Evolutionary conservation across 805 yeast species (phyloP).

Genomic region (Metschnikowia corniflorae): DNA sequence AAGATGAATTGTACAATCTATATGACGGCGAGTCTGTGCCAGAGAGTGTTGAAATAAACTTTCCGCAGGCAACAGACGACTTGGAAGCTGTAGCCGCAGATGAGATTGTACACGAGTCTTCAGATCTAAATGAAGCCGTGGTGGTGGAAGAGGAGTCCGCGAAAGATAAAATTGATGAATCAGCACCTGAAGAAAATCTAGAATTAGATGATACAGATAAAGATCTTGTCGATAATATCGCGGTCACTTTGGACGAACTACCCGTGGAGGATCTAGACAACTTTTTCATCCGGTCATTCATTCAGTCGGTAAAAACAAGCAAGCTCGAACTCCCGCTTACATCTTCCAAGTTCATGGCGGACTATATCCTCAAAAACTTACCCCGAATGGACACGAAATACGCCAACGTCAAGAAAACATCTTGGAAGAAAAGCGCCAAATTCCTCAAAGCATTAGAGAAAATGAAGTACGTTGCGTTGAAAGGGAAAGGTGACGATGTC

Average conservation of each 20-base stretch:
- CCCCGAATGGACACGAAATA: conserved; percentile 56
- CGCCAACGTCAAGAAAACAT: conserved; percentile 69
- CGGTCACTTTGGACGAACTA: conserved; percentile 40
- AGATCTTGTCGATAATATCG: conserved; percentile 15
- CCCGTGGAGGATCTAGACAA: conserved; percentile 66
- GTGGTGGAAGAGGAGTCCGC: background rate
- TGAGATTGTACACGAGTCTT: background rate
- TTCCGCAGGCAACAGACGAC: background rate
- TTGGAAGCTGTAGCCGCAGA: background rate
- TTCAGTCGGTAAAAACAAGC: conserved; percentile 62
- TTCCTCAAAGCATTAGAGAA: conserved; percentile 86
- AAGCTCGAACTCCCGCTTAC: conserved; percentile 60
- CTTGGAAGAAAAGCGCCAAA: conserved; percentile 88
- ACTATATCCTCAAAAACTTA: conserved; percentile 64
- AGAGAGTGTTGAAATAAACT: conserved; percentile 13
- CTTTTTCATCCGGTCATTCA: conserved; percentile 65
- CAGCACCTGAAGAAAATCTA: background rate
- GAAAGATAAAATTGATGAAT: background rate
- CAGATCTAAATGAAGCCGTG: background rate
- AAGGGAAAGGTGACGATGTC: conserved; percentile 85
- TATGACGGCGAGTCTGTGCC: conserved; percentile 41
- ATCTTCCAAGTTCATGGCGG: conserved; percentile 73
- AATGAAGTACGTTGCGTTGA: conserved; percentile 58
- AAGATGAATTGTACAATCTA: conserved; percentile 58
- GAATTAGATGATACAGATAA: background rate